Conservation (phyloP, 768 basidiomycete genomes). For the Lactifluus hygrophoroides region DNA sequence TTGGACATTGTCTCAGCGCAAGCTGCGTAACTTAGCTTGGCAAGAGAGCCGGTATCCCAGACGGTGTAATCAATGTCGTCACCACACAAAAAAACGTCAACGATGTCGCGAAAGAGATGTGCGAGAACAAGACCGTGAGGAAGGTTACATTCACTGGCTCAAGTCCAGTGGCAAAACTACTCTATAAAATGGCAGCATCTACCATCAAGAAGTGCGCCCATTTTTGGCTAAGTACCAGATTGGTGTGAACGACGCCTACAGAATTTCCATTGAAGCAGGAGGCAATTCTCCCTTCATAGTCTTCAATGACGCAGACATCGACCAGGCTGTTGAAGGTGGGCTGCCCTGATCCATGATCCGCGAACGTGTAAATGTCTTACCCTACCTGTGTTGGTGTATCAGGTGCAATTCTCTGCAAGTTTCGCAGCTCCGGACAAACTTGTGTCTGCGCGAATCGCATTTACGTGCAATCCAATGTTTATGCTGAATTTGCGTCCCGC, state of each 20-base stretch:
- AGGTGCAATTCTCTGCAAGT: constrained; percentile 74
- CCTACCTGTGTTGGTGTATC: background rate
- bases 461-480: constrained; percentile 84
- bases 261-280: constrained; percentile 77
- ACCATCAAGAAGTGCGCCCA: constrained; percentile 71
- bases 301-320: constrained; percentile 92
- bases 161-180: constrained; percentile 67
- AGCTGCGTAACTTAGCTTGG: constrained; percentile 70
- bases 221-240: background rate
- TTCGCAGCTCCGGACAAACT: constrained; percentile 75
- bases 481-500: constrained; percentile 85
- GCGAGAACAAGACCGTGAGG: constrained; percentile 75
- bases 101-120: constrained; percentile 92
- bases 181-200: constrained; percentile 63
- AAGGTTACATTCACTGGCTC: constrained; percentile 93
- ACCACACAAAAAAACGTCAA: constrained; percentile 77
- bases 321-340: constrained; percentile 79
- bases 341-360: constrained; percentile 13
- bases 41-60: constrained; percentile 84
- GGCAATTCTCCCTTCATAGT: constrained; percentile 97
- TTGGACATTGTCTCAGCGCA: background rate
- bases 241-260: constrained; percentile 13
- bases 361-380: constrained; percentile 1
- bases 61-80: constrained; percentile 92
- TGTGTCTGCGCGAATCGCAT: constrained; percentile 87